phyloP scores from a whole-genome alignment of 2,329 filamentous ascomycete species.

The Trichoderma afroharzianum region DNA sequence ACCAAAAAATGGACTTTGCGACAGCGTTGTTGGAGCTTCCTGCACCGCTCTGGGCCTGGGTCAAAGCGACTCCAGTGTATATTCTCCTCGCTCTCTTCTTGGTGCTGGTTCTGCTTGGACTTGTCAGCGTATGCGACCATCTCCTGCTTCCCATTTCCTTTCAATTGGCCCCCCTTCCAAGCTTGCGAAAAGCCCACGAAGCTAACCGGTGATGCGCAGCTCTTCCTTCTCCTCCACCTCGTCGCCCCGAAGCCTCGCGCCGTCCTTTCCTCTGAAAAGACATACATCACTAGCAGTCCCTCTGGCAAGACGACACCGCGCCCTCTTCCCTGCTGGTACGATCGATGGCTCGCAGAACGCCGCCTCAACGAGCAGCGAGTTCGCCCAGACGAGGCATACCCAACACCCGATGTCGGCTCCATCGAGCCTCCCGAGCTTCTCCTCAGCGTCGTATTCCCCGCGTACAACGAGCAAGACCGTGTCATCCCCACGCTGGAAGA shows the following conservation, averaged over 20 bases:
- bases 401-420: conserved; percentile 46
- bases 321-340: conserved; percentile 81
- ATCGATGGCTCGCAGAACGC: conserved; percentile 64
- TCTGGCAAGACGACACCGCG: conserved; percentile 43
- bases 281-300: conserved; percentile 71
- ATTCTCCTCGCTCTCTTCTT: conserved; percentile 36
- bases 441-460: conserved; percentile 88
- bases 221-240: conserved; percentile 66
- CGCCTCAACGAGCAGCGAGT: conserved; percentile 43
- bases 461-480: conserved; percentile 89
- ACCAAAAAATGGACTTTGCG: conserved; percentile 19
- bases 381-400: conserved; percentile 36
- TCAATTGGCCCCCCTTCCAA: conserved; percentile 13
- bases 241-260: conserved; percentile 78
- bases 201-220: conserved; percentile 24
- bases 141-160: background rate
- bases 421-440: conserved; percentile 77
- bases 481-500: conserved; percentile 84
- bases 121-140: conserved; percentile 37
- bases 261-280: conserved; percentile 74
- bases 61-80: conserved; percentile 38
- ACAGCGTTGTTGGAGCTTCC: conserved; percentile 31
- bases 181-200: background rate
- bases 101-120: conserved; percentile 31
- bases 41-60: conserved; percentile 34